Evolutionary conservation across 208 protist genomes (phyloP), one percentile per base, ranked within the genome.

Genomic region (Trypanosoma rangeli): DNA sequence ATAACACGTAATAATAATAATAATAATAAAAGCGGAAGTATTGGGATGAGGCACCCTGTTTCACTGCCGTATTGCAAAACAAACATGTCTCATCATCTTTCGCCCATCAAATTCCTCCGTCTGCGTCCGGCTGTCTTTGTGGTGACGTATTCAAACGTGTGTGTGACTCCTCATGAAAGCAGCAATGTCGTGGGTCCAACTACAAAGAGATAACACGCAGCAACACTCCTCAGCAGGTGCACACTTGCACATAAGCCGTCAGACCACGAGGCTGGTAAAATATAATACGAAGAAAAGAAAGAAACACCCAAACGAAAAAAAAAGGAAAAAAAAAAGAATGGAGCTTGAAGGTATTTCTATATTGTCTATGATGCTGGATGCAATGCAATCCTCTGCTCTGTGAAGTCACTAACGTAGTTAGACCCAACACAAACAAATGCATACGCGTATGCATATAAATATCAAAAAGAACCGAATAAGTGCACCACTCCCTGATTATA

Each of bases 321-420:
- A 42, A 44, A 24, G 56, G 20, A 66, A 22, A 56, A 66, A 53
- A 15, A 66, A 66, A 66, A 33, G 29, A n/a, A 58, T 18, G 29
- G 9, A 50, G 10, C 35, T 48, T 35, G 48, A 56, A 56, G 3
- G 16, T 31, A 64, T 42, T n/a, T 63, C 58, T 63, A 63, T 63
- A 8, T 0, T 15, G 58, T 63, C 53, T 58, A 58, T 58, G 8
- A 26, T n/a, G 24, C 18, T 16, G 53, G 28, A 58, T 26, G 28
- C 24, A 33, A 26, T 20, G 5, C 24, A 26, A 33, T 37, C 24
- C 22, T 58, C 53, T 37, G 53, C 31, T 63, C 58, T 63, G 58
- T 31, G 13, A 54, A 54, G 26, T 52, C 2, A 53, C 46, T 46
- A 18, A 18, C 1, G 12, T 46, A 37, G 33, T 37, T 37, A 9